phyloP scores from a whole-genome alignment of 371 early-diverging fungal genomes.

The Amoeboaphelidium protococcarum region DNA sequence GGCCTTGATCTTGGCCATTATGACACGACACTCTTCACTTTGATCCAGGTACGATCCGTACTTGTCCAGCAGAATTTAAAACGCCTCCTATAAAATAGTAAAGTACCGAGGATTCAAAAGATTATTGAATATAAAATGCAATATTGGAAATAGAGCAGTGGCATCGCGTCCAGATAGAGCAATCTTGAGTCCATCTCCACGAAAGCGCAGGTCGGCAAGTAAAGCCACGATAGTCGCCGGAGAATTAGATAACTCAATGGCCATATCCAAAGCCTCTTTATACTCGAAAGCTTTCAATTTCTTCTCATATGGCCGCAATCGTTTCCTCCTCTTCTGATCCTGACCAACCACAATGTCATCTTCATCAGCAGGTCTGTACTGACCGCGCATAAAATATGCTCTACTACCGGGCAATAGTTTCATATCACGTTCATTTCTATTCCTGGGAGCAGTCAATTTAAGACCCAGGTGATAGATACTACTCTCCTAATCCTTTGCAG shows the following conservation, averaged over 20 bases:
- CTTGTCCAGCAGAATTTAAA: not conserved
- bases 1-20: not conserved
- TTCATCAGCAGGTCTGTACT: slow-evolving; percentile 7
- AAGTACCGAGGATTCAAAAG: slow-evolving; percentile 48
- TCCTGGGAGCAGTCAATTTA: too few relatives aligned
- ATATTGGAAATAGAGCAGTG: slow-evolving; percentile 42
- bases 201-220: slow-evolving; percentile 61
- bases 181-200: slow-evolving; percentile 33
- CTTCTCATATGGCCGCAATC: slow-evolving; percentile 46
- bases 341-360: slow-evolving; percentile 44
- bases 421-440: too few relatives aligned
- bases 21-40: not conserved
- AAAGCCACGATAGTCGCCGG: slow-evolving; percentile 32
- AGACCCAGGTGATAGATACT: too few relatives aligned
- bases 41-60: not conserved
- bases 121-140: slow-evolving; percentile 43
- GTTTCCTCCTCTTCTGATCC: slow-evolving; percentile 24
- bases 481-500: too few relatives aligned
- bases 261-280: slow-evolving; percentile 54
- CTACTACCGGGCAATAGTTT: slow-evolving; percentile 2
- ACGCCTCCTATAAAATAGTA: too few relatives aligned
- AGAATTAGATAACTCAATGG: slow-evolving; percentile 7
- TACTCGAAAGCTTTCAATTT: slow-evolving; percentile 53
- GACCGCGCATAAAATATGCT: not conserved
- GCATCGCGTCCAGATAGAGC: slow-evolving; percentile 73